These are phyloP conservation scores for Clavispora vitiphila DNA, from an alignment of 805 yeast species.

Conservation along the genomic window DNA sequence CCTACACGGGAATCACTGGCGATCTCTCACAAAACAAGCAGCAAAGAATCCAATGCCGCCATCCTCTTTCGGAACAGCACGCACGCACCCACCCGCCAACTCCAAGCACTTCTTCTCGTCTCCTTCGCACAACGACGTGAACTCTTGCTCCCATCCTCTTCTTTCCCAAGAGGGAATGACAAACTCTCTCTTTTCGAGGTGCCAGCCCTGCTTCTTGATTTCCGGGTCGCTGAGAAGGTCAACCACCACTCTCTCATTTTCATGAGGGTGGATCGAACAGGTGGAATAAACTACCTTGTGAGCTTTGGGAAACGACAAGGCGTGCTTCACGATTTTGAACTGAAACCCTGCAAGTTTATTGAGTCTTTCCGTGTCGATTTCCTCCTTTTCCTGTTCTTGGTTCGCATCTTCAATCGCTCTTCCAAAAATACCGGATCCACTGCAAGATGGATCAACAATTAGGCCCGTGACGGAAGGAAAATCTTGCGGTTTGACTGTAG, in stretches of 20 bases:
- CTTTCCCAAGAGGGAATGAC: constrained; percentile 85
- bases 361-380: constrained; percentile 53
- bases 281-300: constrained; percentile 85
- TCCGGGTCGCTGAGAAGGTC: constrained; percentile 64
- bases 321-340: constrained; percentile 82
- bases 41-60: constrained; percentile 99
- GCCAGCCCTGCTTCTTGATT: constrained; percentile 73
- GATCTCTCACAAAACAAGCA: constrained; percentile 65
- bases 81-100: constrained; percentile 79
- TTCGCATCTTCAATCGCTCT: constrained; percentile 55
- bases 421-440: constrained; percentile 98
- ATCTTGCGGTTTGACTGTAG: constrained; percentile 52
- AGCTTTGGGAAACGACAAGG: constrained; percentile 75
- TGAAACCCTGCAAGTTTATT: constrained; percentile 81
- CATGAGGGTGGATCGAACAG: constrained; percentile 90
- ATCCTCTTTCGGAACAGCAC: constrained; percentile 81
- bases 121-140: constrained; percentile 41
- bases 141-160: constrained; percentile 73
- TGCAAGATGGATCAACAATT: constrained; percentile 94
- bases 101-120: constrained; percentile 34
- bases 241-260: constrained; percentile 88
- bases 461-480: constrained; percentile 69
- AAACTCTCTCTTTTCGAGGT: constrained; percentile 47
- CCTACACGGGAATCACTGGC: too few species aligned
- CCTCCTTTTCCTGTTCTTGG: constrained; percentile 37